phyloP scores from a whole-genome alignment of 495 filamentous ascomycete genomes.

The Pyrenula massariospora region DNA sequence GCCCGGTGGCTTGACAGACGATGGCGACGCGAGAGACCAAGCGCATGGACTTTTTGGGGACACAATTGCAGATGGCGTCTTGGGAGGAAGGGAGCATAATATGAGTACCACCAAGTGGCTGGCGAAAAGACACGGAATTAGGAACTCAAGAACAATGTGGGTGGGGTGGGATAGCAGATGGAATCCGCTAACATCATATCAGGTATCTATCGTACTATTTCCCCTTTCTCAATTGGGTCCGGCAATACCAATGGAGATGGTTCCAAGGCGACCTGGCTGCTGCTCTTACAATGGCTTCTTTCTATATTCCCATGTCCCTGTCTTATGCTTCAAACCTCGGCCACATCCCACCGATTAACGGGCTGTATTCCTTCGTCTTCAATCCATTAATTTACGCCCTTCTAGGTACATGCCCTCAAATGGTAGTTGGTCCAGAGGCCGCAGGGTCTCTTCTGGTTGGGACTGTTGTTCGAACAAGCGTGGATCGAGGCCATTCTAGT shows the following conservation, averaged over 20 bases:
- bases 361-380: conserved; percentile 90
- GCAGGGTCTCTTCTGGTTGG: conserved; percentile 86
- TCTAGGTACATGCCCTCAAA: conserved; percentile 77
- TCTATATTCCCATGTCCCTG: conserved; percentile 96
- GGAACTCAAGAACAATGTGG: conserved; percentile 45
- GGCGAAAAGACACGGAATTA: conserved; percentile 47
- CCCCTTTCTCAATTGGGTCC: conserved; percentile 79
- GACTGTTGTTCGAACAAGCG: conserved; percentile 66
- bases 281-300: conserved; percentile 80
- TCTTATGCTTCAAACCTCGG: conserved; percentile 89
- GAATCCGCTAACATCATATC: conserved; percentile 6
- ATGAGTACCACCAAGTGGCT: conserved; percentile 51
- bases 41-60: conserved; percentile 21
- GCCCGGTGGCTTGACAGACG: background rate
- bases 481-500: conserved; percentile 50
- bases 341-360: conserved; percentile 86
- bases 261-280: conserved; percentile 80
- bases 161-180: conserved; percentile 6
- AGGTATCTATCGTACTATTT: conserved; percentile 94
- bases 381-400: conserved; percentile 84
- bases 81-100: conserved; percentile 13
- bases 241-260: conserved; percentile 69
- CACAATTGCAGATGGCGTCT: conserved; percentile 21
- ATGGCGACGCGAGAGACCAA: background rate
- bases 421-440: conserved; percentile 94